phyloP scores from a whole-genome alignment of 345 rosid species.

The Populus deltoides region DNA sequence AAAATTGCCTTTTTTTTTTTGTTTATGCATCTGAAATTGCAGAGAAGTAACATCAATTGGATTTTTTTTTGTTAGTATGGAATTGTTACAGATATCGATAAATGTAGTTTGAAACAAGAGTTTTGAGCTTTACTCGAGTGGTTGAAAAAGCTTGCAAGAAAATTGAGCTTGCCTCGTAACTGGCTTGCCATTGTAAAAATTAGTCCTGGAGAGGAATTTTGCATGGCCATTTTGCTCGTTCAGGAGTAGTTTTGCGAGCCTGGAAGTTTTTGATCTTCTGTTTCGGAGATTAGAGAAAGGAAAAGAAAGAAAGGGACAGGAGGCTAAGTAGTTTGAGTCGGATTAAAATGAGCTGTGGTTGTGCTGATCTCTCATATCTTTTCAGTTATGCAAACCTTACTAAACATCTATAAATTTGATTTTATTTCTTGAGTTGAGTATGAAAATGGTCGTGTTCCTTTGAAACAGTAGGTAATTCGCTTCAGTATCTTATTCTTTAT shows the following conservation, averaged over 20 bases:
- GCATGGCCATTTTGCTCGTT: background rate
- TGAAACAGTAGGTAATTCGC: background rate
- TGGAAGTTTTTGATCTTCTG: background rate
- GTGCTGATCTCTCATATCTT: too few relatives aligned
- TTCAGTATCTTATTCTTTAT: background rate
- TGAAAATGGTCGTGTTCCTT: background rate
- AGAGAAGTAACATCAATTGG: too few relatives aligned
- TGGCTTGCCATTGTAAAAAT: background rate
- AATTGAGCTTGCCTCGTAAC: background rate
- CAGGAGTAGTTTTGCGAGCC: background rate
- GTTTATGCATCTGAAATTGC: too few relatives aligned
- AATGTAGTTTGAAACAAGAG: background rate
- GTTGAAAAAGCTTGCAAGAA: background rate
- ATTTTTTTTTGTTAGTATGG: background rate
- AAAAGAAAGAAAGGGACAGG: too few relatives aligned
- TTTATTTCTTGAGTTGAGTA: background rate
- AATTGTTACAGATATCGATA: background rate
- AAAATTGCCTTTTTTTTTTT: too few relatives aligned
- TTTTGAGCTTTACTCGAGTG: background rate
- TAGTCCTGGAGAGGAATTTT: background rate
- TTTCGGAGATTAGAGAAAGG: background rate
- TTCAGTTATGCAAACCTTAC: background rate
- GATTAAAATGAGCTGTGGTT: too few relatives aligned
- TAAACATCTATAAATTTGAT: too few relatives aligned
- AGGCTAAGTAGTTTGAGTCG: too few relatives aligned